Evolutionary conservation across 2,329 filamentous ascomycete species (phyloP).

Genomic region (Fusarium musae): DNA sequence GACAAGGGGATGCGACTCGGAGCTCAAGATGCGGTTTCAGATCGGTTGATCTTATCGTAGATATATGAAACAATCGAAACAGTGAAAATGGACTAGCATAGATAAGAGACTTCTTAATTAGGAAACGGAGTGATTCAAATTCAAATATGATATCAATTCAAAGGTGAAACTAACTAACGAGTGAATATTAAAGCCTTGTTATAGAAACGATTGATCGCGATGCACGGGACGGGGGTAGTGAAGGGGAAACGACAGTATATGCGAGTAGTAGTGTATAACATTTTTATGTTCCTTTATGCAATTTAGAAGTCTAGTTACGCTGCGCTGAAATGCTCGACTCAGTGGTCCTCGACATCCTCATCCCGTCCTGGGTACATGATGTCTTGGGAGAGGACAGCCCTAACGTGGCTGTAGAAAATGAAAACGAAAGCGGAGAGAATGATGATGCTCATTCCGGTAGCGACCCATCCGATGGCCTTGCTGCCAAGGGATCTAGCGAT

Average conservation of each 20-base stretch:
- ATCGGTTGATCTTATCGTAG: conserved; percentile 2
- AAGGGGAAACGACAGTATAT: neutral
- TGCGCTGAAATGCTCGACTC: neutral
- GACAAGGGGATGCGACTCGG: neutral
- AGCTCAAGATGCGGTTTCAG: neutral
- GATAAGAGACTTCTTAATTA: neutral
- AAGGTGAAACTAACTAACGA: neutral
- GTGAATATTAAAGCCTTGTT: neutral
- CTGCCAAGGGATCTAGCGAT: conserved; percentile 60
- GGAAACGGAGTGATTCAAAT: neutral
- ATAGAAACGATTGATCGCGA: neutral
- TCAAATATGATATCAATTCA: neutral
- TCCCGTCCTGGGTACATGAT: conserved; percentile 65
- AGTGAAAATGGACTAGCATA: neutral
- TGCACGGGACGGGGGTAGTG: neutral
- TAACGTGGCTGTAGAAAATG: conserved; percentile 53
- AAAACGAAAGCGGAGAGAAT: conserved; percentile 56
- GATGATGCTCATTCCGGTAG: conserved; percentile 62
- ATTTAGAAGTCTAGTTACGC: neutral
- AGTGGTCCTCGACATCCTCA: conserved; percentile 63
- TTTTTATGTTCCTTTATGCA: neutral
- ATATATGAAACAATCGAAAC: neutral
- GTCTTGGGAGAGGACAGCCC: conserved; percentile 60
- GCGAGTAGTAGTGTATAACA: neutral
- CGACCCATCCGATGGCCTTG: conserved; percentile 57